These are phyloP conservation scores for Colletotrichum musicola DNA, from an alignment of 2,329 filamentous ascomycete genomes.

Conservation along the genomic window DNA sequence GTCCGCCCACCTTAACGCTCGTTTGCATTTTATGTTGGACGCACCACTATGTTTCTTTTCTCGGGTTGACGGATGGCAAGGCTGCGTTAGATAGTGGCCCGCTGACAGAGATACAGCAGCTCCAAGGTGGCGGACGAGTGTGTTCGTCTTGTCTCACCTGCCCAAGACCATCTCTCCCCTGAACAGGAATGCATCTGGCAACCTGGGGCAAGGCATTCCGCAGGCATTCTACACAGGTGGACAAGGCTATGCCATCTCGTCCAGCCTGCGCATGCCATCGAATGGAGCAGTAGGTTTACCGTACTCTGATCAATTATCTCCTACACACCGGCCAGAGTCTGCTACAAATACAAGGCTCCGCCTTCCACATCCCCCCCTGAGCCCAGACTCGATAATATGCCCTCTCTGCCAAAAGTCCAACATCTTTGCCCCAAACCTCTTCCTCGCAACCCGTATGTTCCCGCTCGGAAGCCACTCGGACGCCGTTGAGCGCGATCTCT, in stretches of 20 bases:
- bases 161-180: background rate
- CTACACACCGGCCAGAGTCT: conserved; percentile 21
- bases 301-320: conserved; percentile 33
- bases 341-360: conserved; percentile 34
- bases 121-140: background rate
- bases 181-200: background rate
- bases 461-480: no score
- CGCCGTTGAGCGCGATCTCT: no score
- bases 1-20: no score
- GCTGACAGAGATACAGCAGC: no score
- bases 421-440: background rate
- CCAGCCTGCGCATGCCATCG: conserved; percentile 24
- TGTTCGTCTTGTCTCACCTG: background rate
- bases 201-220: background rate
- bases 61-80: no score
- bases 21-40: no score
- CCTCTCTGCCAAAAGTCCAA: background rate
- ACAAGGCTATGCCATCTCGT: background rate
- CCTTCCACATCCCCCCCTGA: background rate
- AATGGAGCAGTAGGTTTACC: conserved; percentile 1
- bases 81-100: no score
- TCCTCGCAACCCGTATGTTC: background rate
- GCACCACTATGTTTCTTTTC: no score
- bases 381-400: background rate
- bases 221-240: background rate